These are phyloP conservation scores for Cyclotella kingstonii DNA, from an alignment of 108 stramenopile species.

Conservation along the genomic window DNA sequence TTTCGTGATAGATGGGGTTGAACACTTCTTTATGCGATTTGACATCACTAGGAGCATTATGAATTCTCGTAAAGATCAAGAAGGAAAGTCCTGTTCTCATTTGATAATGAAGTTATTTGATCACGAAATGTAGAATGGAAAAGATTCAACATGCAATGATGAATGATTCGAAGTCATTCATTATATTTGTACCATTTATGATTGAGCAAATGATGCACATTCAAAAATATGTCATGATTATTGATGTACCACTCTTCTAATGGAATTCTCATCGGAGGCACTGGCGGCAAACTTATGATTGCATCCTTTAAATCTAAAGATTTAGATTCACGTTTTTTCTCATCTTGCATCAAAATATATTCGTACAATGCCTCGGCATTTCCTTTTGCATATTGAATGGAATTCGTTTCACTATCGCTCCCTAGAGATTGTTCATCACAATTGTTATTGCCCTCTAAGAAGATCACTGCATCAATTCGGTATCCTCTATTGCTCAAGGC, in stretches of 20 bases:
- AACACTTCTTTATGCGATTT: too few species aligned
- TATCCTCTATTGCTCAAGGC: slow-evolving; percentile 84
- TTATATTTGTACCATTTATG: slow-evolving; percentile 2
- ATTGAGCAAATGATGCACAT: slow-evolving; percentile 25
- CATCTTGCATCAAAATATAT: slow-evolving; percentile 40
- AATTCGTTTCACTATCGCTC: slow-evolving; percentile 6
- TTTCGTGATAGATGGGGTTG: too few species aligned
- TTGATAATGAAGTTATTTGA: too few species aligned
- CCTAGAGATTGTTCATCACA: slow-evolving; percentile 9
- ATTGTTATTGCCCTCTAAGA: slow-evolving; percentile 48
- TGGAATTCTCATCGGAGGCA: slow-evolving; percentile 69
- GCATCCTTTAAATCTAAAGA: slow-evolving; percentile 28
- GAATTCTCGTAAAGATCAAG: too few species aligned
- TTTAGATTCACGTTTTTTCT: slow-evolving; percentile 13
- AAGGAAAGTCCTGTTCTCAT: too few species aligned
- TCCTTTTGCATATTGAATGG: slow-evolving; percentile 46
- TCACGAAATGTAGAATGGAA: too few species aligned
- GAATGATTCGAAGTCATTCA: too few species aligned
- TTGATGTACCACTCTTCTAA: slow-evolving; percentile 69
- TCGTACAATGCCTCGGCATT: slow-evolving; percentile 56
- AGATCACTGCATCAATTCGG: slow-evolving; percentile 71
- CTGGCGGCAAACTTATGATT: slow-evolving; percentile 68
- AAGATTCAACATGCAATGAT: too few species aligned
- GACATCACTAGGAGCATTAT: too few species aligned
- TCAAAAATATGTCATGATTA: slow-evolving; percentile 19